Evolutionary conservation across 2,329 filamentous ascomycete genomes (phyloP), one percentile per base, ranked within the genome.

Genomic region (Stromatinia cepivora): DNA sequence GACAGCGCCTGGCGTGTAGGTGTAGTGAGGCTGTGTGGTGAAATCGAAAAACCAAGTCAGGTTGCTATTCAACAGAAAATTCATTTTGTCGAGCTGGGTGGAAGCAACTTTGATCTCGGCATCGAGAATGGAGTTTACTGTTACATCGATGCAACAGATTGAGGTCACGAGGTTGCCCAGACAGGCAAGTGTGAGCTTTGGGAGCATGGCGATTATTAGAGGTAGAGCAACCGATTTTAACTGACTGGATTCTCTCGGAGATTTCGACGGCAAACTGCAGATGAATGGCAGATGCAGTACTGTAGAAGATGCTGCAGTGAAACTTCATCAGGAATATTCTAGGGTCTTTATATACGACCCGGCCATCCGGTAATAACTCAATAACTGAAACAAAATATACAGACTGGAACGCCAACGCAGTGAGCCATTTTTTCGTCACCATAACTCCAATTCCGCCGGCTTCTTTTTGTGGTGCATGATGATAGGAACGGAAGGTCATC

Each of bases 11-110:
- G 82, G 83, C 10, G 73, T 71, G 71, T 81, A 81, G 45, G 78
- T 82, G 73, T 83, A 81, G 73, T 79, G 78, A 17, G 75, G 72
- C 65, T 83, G 78, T 13, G 77, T 77, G 39, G 75, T 80, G 76
- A 85, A 86, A 77, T 86, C 82, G 75, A 84, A 86, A 54, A 78
- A 75, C 83, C 83, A 85, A 17, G 57, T 53, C 73, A 82, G 81
- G 22, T 77, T 76, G 70, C 82, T 77, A 22, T 76, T 75, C 22
- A 79, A 70, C 11, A 85, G 79, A 1, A 83, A 76, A 1, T 75
- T 75, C 31, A 82, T 77, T 46, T 81, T 79, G 70, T 85, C 83
- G 20, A 82, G 80, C 56, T 81, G 80, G 36, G 83, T 84, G 45
- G 82, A 78, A 54, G 82, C 80, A 48, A 75, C 77, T 67, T 75